Conservation (phyloP, 2,329 filamentous ascomycete species). For the Claviceps pazoutovae region DNA sequence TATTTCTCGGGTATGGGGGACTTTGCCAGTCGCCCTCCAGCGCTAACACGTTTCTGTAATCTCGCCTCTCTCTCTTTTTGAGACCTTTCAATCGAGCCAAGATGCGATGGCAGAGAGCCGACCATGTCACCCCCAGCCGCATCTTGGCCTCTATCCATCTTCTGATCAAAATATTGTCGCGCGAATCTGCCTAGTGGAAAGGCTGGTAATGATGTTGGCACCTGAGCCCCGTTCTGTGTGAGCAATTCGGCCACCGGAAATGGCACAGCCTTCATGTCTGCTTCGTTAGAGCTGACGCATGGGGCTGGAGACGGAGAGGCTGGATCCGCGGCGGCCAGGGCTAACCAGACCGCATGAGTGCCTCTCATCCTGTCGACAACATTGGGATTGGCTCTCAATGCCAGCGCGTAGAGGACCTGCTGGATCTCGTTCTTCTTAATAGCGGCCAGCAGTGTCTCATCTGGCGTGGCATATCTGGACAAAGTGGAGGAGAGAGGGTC, state of each 20-base stretch:
- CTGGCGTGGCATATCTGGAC: constrained; percentile 62
- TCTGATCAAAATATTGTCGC: constrained; percentile 74
- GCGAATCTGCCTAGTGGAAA: constrained; percentile 75
- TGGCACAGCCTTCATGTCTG: constrained; percentile 42
- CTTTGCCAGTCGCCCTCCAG: constrained; percentile 57
- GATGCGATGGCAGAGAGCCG: constrained; percentile 40
- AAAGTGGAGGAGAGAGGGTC: constrained; percentile 62
- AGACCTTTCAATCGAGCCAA: constrained; percentile 32
- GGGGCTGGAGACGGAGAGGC: constrained; percentile 52
- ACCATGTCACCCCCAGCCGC: constrained; percentile 41
- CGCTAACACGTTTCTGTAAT: constrained; percentile 67
- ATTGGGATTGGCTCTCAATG: constrained; percentile 78
- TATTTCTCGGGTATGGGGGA: constrained; percentile 49
- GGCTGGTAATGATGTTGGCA: constrained; percentile 60
- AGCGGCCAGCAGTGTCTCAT: constrained; percentile 79
- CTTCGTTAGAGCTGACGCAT: constrained; percentile 27
- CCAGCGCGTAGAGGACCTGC: constrained; percentile 80
- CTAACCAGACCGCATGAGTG: constrained; percentile 81
- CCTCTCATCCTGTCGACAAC: constrained; percentile 71
- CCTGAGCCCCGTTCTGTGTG: constrained; percentile 84
- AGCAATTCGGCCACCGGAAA: constrained; percentile 88
- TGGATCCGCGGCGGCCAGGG: constrained; percentile 83
- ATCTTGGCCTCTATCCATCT: constrained; percentile 33
- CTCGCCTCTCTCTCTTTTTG: constrained; percentile 52
- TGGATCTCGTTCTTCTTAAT: constrained; percentile 96